These are phyloP conservation scores for Naegleria fowleri DNA, from an alignment of 208 protist genomes.

Conservation along the genomic window DNA sequence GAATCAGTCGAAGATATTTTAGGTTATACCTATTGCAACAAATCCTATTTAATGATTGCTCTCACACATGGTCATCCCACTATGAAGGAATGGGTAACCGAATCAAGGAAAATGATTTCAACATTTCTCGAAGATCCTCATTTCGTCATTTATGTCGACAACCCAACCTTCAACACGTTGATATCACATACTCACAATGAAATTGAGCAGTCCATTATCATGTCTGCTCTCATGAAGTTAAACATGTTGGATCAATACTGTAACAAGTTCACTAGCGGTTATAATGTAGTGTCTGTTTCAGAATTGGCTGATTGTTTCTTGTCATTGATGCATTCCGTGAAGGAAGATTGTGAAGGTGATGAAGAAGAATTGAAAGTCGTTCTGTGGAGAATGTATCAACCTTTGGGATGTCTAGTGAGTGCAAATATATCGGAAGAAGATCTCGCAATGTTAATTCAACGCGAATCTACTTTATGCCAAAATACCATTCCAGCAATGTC, in stretches of 20 bases:
- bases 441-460: background rate
- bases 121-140: background rate
- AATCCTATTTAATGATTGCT: background rate
- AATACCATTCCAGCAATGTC: too few species aligned
- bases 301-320: background rate
- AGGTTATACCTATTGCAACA: background rate
- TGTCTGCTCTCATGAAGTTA: background rate
- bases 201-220: background rate
- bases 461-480: background rate
- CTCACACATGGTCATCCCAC: background rate
- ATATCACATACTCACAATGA: background rate
- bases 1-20: background rate
- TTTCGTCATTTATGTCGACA: background rate
- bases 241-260: background rate
- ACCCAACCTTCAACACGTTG: background rate
- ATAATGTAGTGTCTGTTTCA: background rate
- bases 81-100: background rate
- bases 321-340: background rate
- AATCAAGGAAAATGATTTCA: background rate
- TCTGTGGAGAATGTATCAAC: background rate
- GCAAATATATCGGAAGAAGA: background rate
- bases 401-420: background rate
- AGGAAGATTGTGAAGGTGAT: background rate
- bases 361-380: background rate
- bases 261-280: background rate